Conservation (phyloP, 768 basidiomycete genomes). For the Collybia nuda region DNA sequence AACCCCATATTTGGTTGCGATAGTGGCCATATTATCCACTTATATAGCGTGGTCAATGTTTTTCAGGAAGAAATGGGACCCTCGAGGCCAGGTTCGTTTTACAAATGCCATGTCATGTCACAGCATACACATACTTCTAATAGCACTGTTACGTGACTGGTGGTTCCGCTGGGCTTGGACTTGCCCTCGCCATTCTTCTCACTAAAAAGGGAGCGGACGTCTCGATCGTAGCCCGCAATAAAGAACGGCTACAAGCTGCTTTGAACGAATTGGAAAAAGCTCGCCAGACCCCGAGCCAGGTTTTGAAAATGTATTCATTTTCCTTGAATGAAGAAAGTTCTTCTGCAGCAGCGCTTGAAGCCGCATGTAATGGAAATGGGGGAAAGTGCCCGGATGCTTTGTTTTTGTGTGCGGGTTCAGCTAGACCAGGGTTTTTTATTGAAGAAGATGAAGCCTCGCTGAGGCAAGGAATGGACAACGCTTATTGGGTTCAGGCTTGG, state of each 20-base stretch:
- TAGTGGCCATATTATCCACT: constrained; percentile 4
- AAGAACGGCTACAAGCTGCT: constrained; percentile 63
- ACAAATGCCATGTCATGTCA: not conserved
- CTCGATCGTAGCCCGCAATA: constrained; percentile 81
- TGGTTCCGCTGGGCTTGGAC: constrained; percentile 82
- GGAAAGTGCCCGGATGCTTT: constrained; percentile 72
- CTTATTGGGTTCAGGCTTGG: constrained; percentile 55
- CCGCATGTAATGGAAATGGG: constrained; percentile 52
- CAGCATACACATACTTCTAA: not conserved
- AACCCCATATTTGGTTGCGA: not conserved
- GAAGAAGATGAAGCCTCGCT: constrained; percentile 66
- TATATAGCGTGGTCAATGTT: constrained; percentile 16
- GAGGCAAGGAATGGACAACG: constrained; percentile 40
- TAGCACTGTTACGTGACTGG: constrained; percentile 91
- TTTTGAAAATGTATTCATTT: constrained; percentile 65
- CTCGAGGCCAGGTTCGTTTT: constrained; percentile 33
- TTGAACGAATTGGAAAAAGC: constrained; percentile 60
- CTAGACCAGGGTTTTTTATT: constrained; percentile 72
- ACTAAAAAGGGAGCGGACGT: constrained; percentile 75
- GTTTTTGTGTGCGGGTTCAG: constrained; percentile 76
- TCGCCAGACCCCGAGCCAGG: constrained; percentile 58
- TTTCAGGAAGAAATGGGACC: constrained; percentile 40
- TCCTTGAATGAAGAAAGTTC: constrained; percentile 52
- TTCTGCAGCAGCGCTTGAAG: constrained; percentile 61
- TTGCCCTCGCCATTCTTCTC: constrained; percentile 70